Percentiles rank a stretch among this genome's conserved stretches.
phyloP scores from a whole-genome alignment of 2,329 filamentous ascomycete species.

The Chrysoporthe cubensis region DNA sequence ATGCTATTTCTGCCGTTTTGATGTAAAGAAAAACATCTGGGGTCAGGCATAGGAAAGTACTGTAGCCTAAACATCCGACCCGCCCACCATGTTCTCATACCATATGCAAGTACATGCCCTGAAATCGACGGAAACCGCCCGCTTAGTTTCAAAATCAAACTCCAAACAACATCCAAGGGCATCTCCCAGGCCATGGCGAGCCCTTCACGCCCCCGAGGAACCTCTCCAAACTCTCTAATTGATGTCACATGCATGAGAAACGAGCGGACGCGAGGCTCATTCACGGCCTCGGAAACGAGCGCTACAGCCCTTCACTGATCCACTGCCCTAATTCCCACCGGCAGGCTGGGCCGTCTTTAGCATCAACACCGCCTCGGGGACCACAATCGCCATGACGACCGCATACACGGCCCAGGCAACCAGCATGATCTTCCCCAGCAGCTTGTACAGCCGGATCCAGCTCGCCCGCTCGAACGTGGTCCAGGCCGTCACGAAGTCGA shows the following conservation, averaged over 20 bases:
- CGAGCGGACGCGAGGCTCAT: background rate
- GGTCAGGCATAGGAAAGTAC: background rate
- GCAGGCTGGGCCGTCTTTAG: conserved; percentile 37
- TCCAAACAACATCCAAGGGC: background rate
- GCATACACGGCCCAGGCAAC: conserved; percentile 54
- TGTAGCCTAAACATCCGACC: background rate
- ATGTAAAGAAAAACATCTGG: background rate
- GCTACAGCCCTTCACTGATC: background rate
- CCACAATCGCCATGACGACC: conserved; percentile 52
- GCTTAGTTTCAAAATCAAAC: background rate
- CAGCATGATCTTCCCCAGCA: conserved; percentile 72
- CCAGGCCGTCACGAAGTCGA: conserved; percentile 78
- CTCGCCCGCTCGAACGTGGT: conserved; percentile 73
- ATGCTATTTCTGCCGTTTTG: background rate
- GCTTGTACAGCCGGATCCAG: conserved; percentile 72
- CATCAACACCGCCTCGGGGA: conserved; percentile 55
- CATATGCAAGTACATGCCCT: background rate
- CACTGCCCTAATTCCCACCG: conserved; percentile 9
- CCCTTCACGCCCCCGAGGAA: too few species aligned
- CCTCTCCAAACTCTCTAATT: background rate
- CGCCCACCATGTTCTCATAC: background rate
- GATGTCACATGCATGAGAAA: background rate
- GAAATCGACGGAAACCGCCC: background rate
- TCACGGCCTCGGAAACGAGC: too few species aligned
- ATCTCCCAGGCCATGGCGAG: too few species aligned